phyloP scores from a whole-genome alignment of 345 rosid genomes.

The Linum trigynum region DNA sequence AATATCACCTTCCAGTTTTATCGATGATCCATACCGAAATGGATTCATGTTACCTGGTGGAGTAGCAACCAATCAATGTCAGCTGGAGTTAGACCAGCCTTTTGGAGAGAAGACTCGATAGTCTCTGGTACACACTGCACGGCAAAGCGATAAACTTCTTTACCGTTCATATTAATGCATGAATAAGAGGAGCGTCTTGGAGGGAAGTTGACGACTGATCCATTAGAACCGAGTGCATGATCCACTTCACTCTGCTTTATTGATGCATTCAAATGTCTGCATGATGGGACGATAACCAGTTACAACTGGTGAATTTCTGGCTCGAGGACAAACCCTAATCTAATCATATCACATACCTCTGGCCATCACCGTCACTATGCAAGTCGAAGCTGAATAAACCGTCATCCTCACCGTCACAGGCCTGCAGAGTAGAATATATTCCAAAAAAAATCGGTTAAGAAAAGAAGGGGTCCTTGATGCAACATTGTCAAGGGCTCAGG shows the following conservation, averaged over 20 bases:
- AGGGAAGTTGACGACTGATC: slow-evolving; percentile 54
- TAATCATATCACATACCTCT: slow-evolving; percentile 36
- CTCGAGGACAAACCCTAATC: no score
- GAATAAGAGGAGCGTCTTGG: slow-evolving; percentile 50
- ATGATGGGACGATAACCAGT: slow-evolving; percentile 13
- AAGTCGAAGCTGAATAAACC: slow-evolving; percentile 75
- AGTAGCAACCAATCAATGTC: slow-evolving; percentile 85
- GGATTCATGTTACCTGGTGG: slow-evolving; percentile 55
- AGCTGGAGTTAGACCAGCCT: slow-evolving; percentile 67
- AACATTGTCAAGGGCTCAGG: no score
- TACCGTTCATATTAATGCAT: slow-evolving; percentile 75
- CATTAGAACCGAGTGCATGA: slow-evolving; percentile 47
- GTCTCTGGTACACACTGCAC: slow-evolving; percentile 75
- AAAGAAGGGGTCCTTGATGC: no score
- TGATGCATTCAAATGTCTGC: slow-evolving; percentile 65
- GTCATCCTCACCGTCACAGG: slow-evolving; percentile 72
- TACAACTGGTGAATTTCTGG: neutral
- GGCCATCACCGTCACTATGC: slow-evolving; percentile 81
- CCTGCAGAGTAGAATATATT: slow-evolving; percentile 36
- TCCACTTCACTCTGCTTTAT: slow-evolving; percentile 33
- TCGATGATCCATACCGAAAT: neutral
- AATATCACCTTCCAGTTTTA: neutral
- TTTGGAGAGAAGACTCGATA: slow-evolving; percentile 59
- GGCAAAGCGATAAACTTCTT: slow-evolving; percentile 93
- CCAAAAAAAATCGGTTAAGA: neutral